Evolutionary conservation across 345 rosid genomes (phyloP), one percentile per base, ranked within the genome.

Genomic region (Cardamine chenopodiifolia): DNA sequence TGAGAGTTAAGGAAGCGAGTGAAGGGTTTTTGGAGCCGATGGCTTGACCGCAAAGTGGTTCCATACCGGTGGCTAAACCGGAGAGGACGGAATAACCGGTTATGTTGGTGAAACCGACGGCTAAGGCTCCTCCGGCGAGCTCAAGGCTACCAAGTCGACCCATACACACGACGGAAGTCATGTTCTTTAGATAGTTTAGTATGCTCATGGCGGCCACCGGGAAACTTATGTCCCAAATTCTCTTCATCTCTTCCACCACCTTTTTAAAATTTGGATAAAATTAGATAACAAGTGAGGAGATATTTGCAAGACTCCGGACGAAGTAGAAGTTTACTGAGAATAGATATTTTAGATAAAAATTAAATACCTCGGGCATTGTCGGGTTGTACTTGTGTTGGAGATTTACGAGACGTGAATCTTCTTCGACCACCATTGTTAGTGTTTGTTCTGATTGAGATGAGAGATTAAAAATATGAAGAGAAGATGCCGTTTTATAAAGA

Each of bases 31-130:
- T 86, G 5, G 97, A 91, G 19, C 98, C 98, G 31, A 87, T 80
- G 49, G 96, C 94, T 77, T 94, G 98, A 68, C 96, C 82, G 15
- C 97, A 91, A 5, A 94, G 78, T 13, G 97, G 90, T 73, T 94
- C 98, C 97, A 94, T 91, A 37, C 98, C 97, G 81, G 79, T 82
- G 29, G 98, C 96, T 4, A 94, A 80, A 34, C 98, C 98, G 0
- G 95, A 89, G 7, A 94, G 83, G 57, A 94, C 90, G 0, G 98
- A 91, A 73, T 94, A 91, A 56, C 98, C 98, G 6, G 93, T 91
- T 69, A 94, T 88, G 84, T 94, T 94, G 58, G 96, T 87, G 87
- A 94, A 90, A 20, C 98, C 97, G 13, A 91, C 80, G 32, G 98
- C 96, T 44, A 94, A 79, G 3, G 97, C 91, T 12, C 98, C 98